Conservation (phyloP, 2,329 filamentous ascomycete species). For the Purpureocillium lavendulum region DNA sequence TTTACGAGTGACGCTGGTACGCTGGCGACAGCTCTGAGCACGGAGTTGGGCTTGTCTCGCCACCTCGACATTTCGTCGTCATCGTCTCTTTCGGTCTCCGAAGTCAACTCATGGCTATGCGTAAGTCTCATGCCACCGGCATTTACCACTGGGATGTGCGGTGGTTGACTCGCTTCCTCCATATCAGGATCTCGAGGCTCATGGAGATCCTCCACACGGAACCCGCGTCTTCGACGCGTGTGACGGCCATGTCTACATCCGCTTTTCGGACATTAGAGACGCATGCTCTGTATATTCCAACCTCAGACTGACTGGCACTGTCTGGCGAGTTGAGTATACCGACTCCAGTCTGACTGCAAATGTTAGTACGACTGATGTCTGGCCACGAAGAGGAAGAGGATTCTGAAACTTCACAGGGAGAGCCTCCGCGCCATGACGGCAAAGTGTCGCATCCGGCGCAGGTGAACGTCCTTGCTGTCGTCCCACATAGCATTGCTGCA, state of each 20-base stretch:
- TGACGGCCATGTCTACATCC: constrained; percentile 39
- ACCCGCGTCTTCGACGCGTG: constrained; percentile 24
- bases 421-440: background rate
- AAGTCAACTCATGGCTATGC: constrained; percentile 34
- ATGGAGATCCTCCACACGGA: constrained; percentile 27
- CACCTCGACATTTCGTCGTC: constrained; percentile 32
- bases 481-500: constrained; percentile 8
- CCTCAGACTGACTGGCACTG: constrained; percentile 30
- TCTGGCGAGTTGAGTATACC: constrained; percentile 31
- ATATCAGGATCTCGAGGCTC: constrained; percentile 27
- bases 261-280: constrained; percentile 54
- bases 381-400: background rate
- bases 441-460: constrained; percentile 14
- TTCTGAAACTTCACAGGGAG: background rate
- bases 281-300: constrained; percentile 41
- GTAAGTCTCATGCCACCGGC: constrained; percentile 25
- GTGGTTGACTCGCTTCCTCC: constrained; percentile 5
- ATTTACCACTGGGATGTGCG: background rate
- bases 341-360: background rate
- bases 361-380: background rate
- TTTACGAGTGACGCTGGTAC: constrained; percentile 13
- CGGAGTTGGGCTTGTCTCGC: constrained; percentile 35
- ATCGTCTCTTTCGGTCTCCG: constrained; percentile 19
- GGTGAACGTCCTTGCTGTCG: constrained; percentile 17
- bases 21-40: constrained; percentile 32